Base-by-base conservation (phyloP, 192 early-diverging fungal genomes). In the Geosiphon pyriformis region DNA sequence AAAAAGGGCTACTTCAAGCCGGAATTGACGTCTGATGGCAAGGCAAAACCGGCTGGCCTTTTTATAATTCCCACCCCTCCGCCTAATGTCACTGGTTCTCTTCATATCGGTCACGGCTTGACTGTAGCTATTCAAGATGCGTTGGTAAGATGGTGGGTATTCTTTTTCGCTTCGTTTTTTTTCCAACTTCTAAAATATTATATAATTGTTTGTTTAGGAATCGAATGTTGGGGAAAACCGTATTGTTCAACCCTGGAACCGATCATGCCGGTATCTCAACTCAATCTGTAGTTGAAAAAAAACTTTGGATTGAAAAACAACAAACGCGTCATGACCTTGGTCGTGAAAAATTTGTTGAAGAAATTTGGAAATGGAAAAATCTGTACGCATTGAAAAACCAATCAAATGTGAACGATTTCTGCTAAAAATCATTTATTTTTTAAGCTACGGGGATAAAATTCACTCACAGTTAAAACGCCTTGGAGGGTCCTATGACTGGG, bases 201-300 rank as follows among this genome's bases (percentile, higher is more conserved):
- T 55, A 57, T 51, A 12, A 11, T 31, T 48, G 3, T 33, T 15
- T 46, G 48, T 68, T 17, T 67, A 82, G 75, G 78, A 94, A 98
- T 79, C 85, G 97, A 37, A 99, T 99, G 97, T 85, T 90, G 61
- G 95, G 97, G 29, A 88, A 95, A 71, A 94, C 94, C 4, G 88
- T 92, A 3, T 83, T 99, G 37, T 99, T 87, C 78, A 88, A 94
- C 56, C 94, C 94, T 11, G 97, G 94, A 50, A 89, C 84, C 56
- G 97, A 99, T 72, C 97, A 99, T 67, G 97, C 95, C 25, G 94
- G 94, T 69, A 98, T 99, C 71, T 92, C 97, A 35, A 92, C 92
- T 15, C 97, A 99, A 74, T 79, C 94, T 35, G 95, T 99, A 15
- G 97, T 99, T 11, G 97, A 99, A 72, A 95, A 97, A 79, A 88